Base-by-base conservation (phyloP, 805 yeast species). In the Nakazawaea wickerhamii region DNA sequence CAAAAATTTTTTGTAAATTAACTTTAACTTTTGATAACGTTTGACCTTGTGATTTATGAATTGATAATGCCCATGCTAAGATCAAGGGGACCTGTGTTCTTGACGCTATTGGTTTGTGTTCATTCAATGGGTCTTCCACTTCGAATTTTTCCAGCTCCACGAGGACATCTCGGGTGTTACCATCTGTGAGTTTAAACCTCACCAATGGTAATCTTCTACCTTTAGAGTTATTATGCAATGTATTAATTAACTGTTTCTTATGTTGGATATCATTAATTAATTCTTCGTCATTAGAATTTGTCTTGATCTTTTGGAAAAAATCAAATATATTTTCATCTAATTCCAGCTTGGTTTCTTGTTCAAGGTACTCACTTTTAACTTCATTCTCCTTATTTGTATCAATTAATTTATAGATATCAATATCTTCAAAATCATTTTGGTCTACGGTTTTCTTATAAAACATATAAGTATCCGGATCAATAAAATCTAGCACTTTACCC, bases 41-140 rank as follows among this genome's bases (percentile, higher is more conserved):
- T 61, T 91, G 90, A 1, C 99, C 99, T 59, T 91, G 99, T 0
- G 97, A 81, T 63, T 93, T 91, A 58, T 93, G 99, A 35, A 93
- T 90, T 0, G 97, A 89, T 34, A 93, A 62, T 0, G 99, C 89
- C 97, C 98, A 93, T 0, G 99, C 95, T n/a, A 90, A 65, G 52
- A 91, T 80, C 41, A 93, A 64, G 0, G 99, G 99, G 2, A 93
- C 51, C 55, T 93, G 99, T 0, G 71, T 68, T 52, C 97, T 69
- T 2, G 83, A 70, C 1, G 86, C 95, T 11, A 87, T 50, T 0
- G 82, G 76, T 7, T 68, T 68, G 17, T 83, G 87, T 40, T 84
- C 88, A 22, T 43, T 38, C 10, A 23, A 30, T 7, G 41, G 41
- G 59, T 88, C 95, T 49, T 82, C 91, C 18, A 86, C 68, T 0